Conservation (phyloP, 768 basidiomycete genomes). For the Kwoniella dejecticola region DNA sequence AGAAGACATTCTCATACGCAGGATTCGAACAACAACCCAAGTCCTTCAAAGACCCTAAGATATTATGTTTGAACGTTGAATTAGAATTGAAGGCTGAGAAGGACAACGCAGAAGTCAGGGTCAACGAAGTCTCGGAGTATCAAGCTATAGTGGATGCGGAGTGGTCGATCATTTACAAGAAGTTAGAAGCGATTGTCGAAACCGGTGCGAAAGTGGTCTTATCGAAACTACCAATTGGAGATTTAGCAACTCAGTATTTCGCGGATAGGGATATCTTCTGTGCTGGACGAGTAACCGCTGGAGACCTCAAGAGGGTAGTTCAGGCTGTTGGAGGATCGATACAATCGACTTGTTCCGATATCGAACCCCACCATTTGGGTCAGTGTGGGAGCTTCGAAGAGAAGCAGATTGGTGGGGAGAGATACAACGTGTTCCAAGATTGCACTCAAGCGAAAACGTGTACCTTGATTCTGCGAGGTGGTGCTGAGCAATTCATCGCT, state of each 20-base stretch:
- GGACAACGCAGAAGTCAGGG: conserved; percentile 97
- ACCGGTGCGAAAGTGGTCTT: conserved; percentile 97
- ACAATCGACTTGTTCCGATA: conserved; percentile 94
- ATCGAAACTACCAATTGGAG: conserved; percentile 96
- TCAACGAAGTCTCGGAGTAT: conserved; percentile 95
- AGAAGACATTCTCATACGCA: conserved; percentile 99
- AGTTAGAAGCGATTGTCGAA: conserved; percentile 90
- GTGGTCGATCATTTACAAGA: conserved; percentile 99
- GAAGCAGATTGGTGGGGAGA: conserved; percentile 91
- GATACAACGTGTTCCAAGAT: conserved; percentile 92
- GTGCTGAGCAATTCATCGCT: conserved; percentile 98
- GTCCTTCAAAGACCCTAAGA: conserved; percentile 79
- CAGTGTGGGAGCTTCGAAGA: conserved; percentile 93
- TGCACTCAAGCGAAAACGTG: conserved; percentile 95
- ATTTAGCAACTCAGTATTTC: conserved; percentile 98
- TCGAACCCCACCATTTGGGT: conserved; percentile 83
- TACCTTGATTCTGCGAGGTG: conserved; percentile 88
- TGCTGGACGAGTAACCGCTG: conserved; percentile 88
- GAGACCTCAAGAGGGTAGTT: conserved; percentile 87
- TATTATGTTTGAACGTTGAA: conserved; percentile 94
- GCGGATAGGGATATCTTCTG: conserved; percentile 99
- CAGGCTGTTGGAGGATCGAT: conserved; percentile 93
- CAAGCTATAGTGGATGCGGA: conserved; percentile 99
- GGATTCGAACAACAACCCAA: conserved; percentile 99
- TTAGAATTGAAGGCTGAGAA: conserved; percentile 98